These are phyloP conservation scores for Tricladium varicosporioides DNA, from an alignment of 2,329 filamentous ascomycete species.

Conservation along the genomic window DNA sequence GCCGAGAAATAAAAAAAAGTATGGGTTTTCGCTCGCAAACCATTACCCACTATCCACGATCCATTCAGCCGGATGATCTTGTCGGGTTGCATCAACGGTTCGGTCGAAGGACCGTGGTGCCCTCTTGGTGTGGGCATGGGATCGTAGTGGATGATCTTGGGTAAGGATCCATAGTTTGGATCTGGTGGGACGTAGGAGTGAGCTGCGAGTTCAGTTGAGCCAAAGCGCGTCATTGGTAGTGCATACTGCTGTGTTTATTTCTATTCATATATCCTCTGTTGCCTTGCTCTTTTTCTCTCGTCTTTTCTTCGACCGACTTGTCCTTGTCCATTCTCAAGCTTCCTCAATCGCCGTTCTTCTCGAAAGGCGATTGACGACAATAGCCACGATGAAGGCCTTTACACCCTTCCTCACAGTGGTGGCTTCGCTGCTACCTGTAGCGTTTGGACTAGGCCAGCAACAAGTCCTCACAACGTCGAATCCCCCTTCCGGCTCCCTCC, in stretches of 20 bases:
- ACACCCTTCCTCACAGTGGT: constrained; percentile 20
- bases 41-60: neutral
- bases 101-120: neutral
- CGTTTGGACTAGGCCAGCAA: constrained; percentile 45
- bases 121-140: neutral
- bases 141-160: no score
- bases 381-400: constrained; percentile 19
- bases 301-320: neutral
- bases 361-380: neutral
- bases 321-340: no score
- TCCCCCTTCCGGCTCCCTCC: constrained; percentile 32
- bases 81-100: constrained; percentile 1
- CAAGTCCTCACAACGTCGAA: constrained; percentile 40
- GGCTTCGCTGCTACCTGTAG: constrained; percentile 23
- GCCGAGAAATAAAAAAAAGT: no score
- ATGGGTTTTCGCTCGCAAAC: no score
- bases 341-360: no score
- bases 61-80: constrained; percentile 12
- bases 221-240: no score
- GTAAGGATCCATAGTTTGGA: constrained; percentile 1
- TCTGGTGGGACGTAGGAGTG: no score
- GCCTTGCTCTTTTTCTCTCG: neutral
- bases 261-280: neutral
- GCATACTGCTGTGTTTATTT: neutral
- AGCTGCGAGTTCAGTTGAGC: no score